Conservation (phyloP, 805 yeast species). For the Saturnispora hagleri region DNA sequence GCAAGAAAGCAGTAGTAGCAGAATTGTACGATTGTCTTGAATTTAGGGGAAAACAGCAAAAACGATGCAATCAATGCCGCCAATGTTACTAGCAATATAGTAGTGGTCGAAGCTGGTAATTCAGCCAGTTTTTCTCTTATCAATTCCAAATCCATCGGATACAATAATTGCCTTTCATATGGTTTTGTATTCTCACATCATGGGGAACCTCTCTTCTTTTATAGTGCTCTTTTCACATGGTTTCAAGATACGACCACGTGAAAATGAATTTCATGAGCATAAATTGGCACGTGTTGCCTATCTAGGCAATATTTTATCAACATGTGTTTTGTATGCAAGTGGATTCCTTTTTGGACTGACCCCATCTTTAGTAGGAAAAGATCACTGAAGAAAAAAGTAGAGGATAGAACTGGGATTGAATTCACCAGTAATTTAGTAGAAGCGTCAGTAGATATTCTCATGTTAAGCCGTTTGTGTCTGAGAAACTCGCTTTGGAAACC, state of each 20-base stretch:
- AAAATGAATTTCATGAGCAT: not conserved
- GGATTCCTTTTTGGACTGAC: not conserved
- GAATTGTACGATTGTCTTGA: conserved; percentile 24
- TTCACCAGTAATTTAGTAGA: not conserved
- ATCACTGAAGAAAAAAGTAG: not conserved
- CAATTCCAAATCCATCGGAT: not conserved
- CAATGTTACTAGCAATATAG: not conserved
- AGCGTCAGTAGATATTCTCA: not conserved
- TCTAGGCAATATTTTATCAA: not conserved
- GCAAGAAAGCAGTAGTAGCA: conserved; percentile 49
- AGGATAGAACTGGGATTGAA: not conserved
- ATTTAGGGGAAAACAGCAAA: conserved; percentile 10
- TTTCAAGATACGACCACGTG: not conserved
- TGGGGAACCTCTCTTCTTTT: not conserved
- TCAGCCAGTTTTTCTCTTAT: not conserved
- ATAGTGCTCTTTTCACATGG: not conserved
- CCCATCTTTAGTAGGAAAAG: not conserved
- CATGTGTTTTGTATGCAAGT: not conserved
- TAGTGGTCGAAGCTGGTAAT: conserved; percentile 7
- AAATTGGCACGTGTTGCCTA: not conserved
- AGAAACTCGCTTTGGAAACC: not conserved
- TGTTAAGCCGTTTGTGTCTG: not conserved
- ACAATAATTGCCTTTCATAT: not conserved
- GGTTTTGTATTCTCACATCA: not conserved
- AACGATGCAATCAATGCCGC: not conserved